Evolutionary conservation across 352 stramenopile species (phyloP).

Genomic region (Phytophthora cryptogea): DNA sequence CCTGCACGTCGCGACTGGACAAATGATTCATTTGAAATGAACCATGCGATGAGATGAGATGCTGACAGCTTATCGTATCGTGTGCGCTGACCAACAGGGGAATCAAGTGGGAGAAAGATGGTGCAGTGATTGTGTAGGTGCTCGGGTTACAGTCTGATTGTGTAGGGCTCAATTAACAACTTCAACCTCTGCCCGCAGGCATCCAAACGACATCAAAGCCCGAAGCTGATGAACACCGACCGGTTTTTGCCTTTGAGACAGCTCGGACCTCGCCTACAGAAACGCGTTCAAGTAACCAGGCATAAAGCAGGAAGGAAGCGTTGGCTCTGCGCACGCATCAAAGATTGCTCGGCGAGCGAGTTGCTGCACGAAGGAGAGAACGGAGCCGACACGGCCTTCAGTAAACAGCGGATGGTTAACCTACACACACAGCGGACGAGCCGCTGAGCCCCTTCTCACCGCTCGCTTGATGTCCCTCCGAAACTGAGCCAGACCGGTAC

Average conservation of each 20-base stretch:
- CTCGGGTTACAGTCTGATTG: not conserved
- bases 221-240: constrained; percentile 13
- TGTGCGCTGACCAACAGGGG: constrained; percentile 7
- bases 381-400: not conserved
- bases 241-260: constrained; percentile 20
- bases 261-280: constrained; percentile 19
- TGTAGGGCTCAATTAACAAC: constrained; percentile 5
- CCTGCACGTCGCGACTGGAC: not conserved
- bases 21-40: no score
- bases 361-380: constrained; percentile 1
- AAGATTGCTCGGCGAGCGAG: not conserved
- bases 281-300: constrained; percentile 9
- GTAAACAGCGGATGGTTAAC: constrained; percentile 11
- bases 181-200: constrained; percentile 12
- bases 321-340: constrained; percentile 1
- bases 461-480: not conserved
- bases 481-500: constrained; percentile 7
- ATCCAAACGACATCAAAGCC: constrained; percentile 3
- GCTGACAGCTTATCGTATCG: not conserved
- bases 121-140: not conserved
- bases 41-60: not conserved
- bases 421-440: constrained; percentile 1
- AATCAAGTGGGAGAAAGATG: constrained; percentile 8
- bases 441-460: constrained; percentile 5
- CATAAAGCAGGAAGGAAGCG: constrained; percentile 8